A percentile compares a stretch with the other conserved stretches of the same genome.
These are phyloP conservation scores for Conticribra weissflogii DNA, from an alignment of 108 stramenopile genomes.

Conservation along the genomic window DNA sequence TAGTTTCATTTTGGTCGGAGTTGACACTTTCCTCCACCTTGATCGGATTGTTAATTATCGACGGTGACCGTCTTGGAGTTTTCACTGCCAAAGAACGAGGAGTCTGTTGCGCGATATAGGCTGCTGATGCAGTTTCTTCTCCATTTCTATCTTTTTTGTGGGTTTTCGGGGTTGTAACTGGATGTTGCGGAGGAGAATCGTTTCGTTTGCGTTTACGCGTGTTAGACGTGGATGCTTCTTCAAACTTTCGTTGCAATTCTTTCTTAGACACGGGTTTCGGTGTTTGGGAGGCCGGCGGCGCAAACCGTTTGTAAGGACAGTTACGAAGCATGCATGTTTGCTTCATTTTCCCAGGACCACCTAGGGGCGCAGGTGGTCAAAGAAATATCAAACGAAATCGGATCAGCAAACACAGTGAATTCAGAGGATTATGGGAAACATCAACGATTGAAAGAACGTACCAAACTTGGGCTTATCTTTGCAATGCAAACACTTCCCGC, in stretches of 20 bases:
- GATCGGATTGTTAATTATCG: too few species aligned
- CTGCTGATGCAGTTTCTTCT: background rate
- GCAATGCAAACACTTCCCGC: slow-evolving; percentile 43
- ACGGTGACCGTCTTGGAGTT: background rate
- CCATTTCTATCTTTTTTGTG: background rate
- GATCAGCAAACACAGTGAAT: too few species aligned
- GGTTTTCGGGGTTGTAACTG: background rate
- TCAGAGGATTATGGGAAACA: too few species aligned
- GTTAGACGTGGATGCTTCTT: background rate
- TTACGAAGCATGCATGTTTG: slow-evolving; percentile 27
- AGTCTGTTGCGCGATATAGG: too few species aligned
- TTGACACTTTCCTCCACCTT: too few species aligned
- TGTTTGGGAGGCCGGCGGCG: slow-evolving; percentile 31
- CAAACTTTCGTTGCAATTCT: slow-evolving; percentile 22
- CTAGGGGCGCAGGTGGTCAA: too few species aligned
- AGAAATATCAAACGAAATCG: too few species aligned
- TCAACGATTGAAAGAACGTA: too few species aligned
- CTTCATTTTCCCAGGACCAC: slow-evolving; percentile 25
- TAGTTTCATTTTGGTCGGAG: too few species aligned
- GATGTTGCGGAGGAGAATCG: background rate
- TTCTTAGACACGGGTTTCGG: slow-evolving; percentile 17
- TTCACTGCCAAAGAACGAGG: too few species aligned
- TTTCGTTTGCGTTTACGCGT: slow-evolving; percentile 19
- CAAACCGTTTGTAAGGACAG: slow-evolving; percentile 45
- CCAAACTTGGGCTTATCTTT: slow-evolving; percentile 47